A percentile compares a stretch with the other conserved stretches of the same genome.
Conservation (phyloP, 768 basidiomycete species). For the Epithele typhae region DNA sequence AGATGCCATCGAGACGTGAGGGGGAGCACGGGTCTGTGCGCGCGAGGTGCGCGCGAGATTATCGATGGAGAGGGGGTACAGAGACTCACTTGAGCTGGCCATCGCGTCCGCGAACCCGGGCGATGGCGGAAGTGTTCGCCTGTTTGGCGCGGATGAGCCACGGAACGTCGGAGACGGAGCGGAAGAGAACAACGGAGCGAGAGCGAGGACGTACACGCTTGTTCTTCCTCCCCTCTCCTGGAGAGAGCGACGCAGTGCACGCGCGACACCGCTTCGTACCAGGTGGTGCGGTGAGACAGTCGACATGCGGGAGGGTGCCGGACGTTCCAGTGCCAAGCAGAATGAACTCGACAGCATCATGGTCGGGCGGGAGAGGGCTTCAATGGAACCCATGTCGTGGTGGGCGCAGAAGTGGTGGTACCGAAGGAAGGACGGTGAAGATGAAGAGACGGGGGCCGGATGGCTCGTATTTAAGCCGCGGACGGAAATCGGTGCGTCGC, state of each 20-base stretch:
- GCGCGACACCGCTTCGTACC: conserved; percentile 50
- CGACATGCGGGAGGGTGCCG: conserved; percentile 60
- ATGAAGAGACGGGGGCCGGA: too few relatives aligned
- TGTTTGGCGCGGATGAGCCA: conserved; percentile 5
- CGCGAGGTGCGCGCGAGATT: background rate
- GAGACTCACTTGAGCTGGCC: conserved; percentile 47
- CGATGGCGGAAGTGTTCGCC: conserved; percentile 73
- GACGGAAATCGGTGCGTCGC: too few relatives aligned
- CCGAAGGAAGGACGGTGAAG: too few relatives aligned
- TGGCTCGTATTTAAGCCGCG: too few relatives aligned
- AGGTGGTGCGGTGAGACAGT: conserved; percentile 71
- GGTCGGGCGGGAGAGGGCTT: conserved; percentile 5
- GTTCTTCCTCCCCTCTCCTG: conserved; percentile 73
- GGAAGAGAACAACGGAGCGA: too few relatives aligned
- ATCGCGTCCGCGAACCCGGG: conserved; percentile 43
- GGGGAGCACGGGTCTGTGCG: too few relatives aligned
- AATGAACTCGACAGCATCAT: conserved; percentile 52
- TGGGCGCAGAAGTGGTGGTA: background rate
- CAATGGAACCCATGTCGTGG: conserved; percentile 11
- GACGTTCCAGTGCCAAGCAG: conserved; percentile 86
- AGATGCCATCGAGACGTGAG: background rate
- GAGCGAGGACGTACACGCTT: conserved; percentile 37
- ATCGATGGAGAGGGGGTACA: background rate
- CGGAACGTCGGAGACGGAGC: background rate
- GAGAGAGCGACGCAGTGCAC: conserved; percentile 61